Base-by-base conservation (phyloP, 352 stramenopile genomes). In the Saprolegnia parasitica region DNA sequence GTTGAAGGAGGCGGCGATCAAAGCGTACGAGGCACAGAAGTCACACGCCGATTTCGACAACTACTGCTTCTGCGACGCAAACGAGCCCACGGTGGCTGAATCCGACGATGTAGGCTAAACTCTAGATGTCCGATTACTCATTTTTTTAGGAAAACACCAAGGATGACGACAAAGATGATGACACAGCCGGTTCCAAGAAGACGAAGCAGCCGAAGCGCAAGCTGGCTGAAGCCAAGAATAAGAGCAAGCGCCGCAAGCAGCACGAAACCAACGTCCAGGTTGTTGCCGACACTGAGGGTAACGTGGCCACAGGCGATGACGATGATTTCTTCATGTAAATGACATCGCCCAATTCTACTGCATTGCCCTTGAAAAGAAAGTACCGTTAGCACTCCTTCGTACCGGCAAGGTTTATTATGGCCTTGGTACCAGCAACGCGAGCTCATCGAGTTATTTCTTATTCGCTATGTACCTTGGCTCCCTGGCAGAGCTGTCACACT, bases 251-350 rank as follows among this genome's bases (percentile, higher is more conserved):
- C 20, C 63, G 46, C 13, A 70, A 70, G 63, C 23, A 23, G 26
- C 21, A 8, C 45, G 46, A 15, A 21, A 46, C 47, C 35, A 32
- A 46, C n/a, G 40, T 46, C 35, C 52, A 60, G 24, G 63, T 61
- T 21, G 46, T 61, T 18, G 63, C 46, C 29, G 63, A 70, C 32
- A 47, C 37, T 20, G 63, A 70, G 18, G 46, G 10, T 4, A 32
- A n/a, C 32, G 24, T 16, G n/a, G 63, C 29, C 35, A 18, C 39
- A 0, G 46, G 32, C 9, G 50, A 57, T 20, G 50, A 61, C 16
- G 63, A 70, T 40, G 63, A 70, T 47, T 70, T 70, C 26, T 70
- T 70, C 26, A 61, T 70, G 63, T 70, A 61, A 61, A 46, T 11
- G 42, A 49, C 8, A 35, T 35, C 29, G 29, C 29, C 29, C 29